A percentile compares a stretch with the other conserved stretches of the same genome.
Evolutionary conservation across 306 rosid genomes (phyloP).

Genomic region (Citrullus mucosospermus): DNA sequence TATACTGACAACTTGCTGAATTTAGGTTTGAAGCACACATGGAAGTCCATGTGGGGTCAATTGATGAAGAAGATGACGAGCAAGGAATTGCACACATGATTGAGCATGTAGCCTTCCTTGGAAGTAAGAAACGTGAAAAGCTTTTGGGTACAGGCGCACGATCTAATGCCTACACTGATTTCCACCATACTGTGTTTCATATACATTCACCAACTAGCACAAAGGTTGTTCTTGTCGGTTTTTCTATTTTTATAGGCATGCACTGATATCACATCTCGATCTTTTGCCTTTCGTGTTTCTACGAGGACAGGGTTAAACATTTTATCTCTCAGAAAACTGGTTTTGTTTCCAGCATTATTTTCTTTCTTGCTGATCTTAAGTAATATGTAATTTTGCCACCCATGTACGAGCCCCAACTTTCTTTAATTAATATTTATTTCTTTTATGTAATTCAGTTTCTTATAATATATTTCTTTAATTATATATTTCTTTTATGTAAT

Average conservation of each 20-base stretch:
- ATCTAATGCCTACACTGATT: conserved; percentile 96
- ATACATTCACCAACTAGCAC: conserved; percentile 84
- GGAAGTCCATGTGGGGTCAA: conserved; percentile 96
- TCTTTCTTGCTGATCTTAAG: background rate
- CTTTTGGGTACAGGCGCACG: conserved; percentile 98
- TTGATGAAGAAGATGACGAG: conserved; percentile 91
- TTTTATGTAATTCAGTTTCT: background rate
- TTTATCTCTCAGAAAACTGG: background rate
- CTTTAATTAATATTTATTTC: background rate
- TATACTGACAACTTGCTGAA: background rate
- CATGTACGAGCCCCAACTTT: background rate
- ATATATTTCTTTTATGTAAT: background rate
- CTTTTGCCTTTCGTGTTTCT: background rate
- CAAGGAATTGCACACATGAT: conserved; percentile 99
- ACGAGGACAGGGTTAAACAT: background rate
- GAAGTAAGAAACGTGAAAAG: conserved; percentile 99
- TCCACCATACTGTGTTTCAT: conserved; percentile 98
- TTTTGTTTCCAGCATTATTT: background rate
- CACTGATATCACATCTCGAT: background rate
- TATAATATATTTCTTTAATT: background rate
- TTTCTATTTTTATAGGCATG: background rate
- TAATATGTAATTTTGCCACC: background rate
- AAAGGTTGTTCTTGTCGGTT: conserved; percentile 42
- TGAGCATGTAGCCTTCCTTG: conserved; percentile 97
- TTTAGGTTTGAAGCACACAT: conserved; percentile 97